Conservation (phyloP, 2,329 filamentous ascomycete genomes). For the Ascocoryne sarcoides region DNA sequence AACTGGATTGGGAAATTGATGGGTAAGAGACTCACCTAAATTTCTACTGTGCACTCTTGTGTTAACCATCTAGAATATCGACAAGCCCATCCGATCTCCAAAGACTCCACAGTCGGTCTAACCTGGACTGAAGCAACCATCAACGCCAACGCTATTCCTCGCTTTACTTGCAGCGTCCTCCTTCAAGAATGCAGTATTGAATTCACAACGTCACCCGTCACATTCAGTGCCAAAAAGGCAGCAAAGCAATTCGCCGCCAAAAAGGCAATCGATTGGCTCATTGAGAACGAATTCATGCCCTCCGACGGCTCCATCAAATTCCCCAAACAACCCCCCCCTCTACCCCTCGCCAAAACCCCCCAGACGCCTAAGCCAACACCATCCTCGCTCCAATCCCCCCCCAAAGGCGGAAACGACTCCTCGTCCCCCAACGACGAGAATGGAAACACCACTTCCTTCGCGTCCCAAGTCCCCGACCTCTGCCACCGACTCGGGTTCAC, state of each 20-base stretch:
- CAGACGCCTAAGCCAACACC: background rate
- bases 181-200: constrained; percentile 16
- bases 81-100: constrained; percentile 5
- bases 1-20: constrained; percentile 26
- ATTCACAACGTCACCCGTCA: constrained; percentile 9
- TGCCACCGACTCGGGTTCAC: constrained; percentile 20
- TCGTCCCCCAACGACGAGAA: background rate
- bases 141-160: background rate
- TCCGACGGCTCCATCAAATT: constrained; percentile 19
- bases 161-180: constrained; percentile 18
- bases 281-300: constrained; percentile 24
- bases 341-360: background rate
- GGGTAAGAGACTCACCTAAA: constrained; percentile 15
- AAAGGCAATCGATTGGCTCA: constrained; percentile 26
- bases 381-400: background rate
- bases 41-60: background rate
- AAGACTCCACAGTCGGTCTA: background rate
- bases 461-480: constrained; percentile 17
- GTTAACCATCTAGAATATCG: constrained; percentile 20
- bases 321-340: constrained; percentile 12
- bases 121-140: background rate
- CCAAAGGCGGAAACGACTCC: background rate
- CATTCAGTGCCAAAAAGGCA: constrained; percentile 24
- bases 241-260: constrained; percentile 28
- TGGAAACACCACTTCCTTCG: constrained; percentile 3